Conservation (phyloP, 1,284 basidiomycete species). For the Butyriboletus appendiculatus region DNA sequence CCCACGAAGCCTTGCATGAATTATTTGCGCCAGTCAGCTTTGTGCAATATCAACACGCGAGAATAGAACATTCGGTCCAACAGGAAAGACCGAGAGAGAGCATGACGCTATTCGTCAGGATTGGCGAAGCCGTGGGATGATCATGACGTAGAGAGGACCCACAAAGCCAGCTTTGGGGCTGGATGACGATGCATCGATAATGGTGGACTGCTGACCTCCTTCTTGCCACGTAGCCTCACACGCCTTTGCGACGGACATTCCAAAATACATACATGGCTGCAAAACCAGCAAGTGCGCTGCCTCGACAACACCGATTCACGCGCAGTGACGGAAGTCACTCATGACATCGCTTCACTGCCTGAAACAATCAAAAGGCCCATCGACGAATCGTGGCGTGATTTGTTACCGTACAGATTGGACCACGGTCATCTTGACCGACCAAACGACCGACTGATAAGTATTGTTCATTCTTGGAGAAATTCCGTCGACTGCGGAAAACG, state of each 20-base stretch:
- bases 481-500: background rate
- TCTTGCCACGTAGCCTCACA: background rate
- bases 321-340: too few species aligned
- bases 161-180: background rate
- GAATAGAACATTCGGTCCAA: constrained; percentile 17
- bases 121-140: constrained; percentile 18
- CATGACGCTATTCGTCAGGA: constrained; percentile 17
- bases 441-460: background rate
- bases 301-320: too few species aligned
- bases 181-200: background rate
- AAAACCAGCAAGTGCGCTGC: too few species aligned
- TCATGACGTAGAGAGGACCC: constrained; percentile 10
- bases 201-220: background rate
- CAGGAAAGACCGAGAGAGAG: constrained; percentile 12
- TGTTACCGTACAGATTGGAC: too few species aligned
- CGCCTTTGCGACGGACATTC: too few species aligned
- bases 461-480: background rate
- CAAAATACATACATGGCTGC: too few species aligned
- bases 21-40: constrained; percentile 16
- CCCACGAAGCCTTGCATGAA: background rate
- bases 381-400: too few species aligned
- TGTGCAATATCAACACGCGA: constrained; percentile 15
- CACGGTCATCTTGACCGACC: background rate
- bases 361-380: background rate
- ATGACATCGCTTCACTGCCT: background rate